A percentile compares a stretch with the other conserved stretches of the same genome.
Conservation (phyloP, 345 rosid genomes). For the rapeseed (Brassica napus) region DNA sequence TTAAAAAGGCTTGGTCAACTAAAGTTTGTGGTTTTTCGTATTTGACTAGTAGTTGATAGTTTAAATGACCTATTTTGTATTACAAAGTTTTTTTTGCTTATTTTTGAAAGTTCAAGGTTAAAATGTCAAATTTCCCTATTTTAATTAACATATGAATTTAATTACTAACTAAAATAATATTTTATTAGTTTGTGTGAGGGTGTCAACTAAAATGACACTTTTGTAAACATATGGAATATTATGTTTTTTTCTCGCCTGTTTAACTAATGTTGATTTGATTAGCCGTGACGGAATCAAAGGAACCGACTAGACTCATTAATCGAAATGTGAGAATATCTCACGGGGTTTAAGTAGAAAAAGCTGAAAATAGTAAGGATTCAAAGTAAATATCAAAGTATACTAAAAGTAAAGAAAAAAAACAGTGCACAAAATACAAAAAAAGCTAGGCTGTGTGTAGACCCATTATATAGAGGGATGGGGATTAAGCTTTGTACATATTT, state of each 20-base stretch:
- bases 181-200: background rate
- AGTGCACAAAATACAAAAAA: slow-evolving; percentile 32
- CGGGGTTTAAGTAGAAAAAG: background rate
- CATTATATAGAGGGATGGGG: slow-evolving; percentile 22
- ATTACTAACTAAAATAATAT: background rate
- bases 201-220: background rate
- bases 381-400: slow-evolving; percentile 13
- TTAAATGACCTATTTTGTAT: too few relatives aligned
- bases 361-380: background rate
- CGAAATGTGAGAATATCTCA: background rate
- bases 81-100: too few relatives aligned
- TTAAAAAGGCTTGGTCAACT: too few relatives aligned
- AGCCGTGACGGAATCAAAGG: slow-evolving; percentile 33
- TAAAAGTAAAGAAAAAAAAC: background rate
- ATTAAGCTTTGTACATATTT: slow-evolving; percentile 5
- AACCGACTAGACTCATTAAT: slow-evolving; percentile 17
- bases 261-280: slow-evolving; percentile 30
- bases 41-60: too few relatives aligned
- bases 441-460: slow-evolving; percentile 55
- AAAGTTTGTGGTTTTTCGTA: too few relatives aligned
- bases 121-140: background rate
- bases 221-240: background rate
- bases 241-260: slow-evolving; percentile 3
- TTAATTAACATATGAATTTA: background rate
- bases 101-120: too few relatives aligned